Evolutionary conservation across 2,329 filamentous ascomycete genomes (phyloP), one percentile per base, ranked within the genome.

Genomic region (Aspergillus sp.): DNA sequence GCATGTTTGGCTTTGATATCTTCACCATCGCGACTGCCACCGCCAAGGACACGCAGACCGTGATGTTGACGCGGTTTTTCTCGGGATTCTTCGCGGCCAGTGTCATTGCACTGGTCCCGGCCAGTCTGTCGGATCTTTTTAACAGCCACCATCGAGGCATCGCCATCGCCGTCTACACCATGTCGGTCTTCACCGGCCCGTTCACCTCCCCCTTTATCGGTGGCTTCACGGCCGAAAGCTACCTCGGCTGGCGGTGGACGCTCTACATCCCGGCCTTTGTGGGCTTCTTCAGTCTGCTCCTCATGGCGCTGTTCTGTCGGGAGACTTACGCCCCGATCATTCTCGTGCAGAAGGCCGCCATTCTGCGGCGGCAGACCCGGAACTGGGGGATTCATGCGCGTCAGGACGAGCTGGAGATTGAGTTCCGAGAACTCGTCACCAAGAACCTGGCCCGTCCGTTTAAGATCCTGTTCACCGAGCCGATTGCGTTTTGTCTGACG

Each of bases 291-390:
- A 68, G 71, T 3, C 73, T 79, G 13, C 65, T 55, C 0, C 60
- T 63, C 13, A 53, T 64, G 4, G 29, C 53, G 1, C 5, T 66
- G 20, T 79, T 81, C 62, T 69, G 80, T 13, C 67, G 79, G 47
- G 80, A 83, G 61, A 79, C 78, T 0, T 83, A 83, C 56, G 74
- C 78, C 0, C 80, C 80, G 2, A 31, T 56, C 2, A 52, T 63
- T 3, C 50, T 61, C 2, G 51, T 55, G 2, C 47, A 61, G 19
- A 61, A 61, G 16, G 60, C 60, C 1, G 48, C 52, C 10, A 57
- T 58, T 20, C 47, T 63, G 23, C 59, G 58, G 10, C 55, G 57
- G 11, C 58, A 63, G 25, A 61, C 58, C 5, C 49, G 53, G 20
- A 61, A 61, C 50, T 63, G 59, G 59, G 60, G 57, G 1, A 60